phyloP scores from a whole-genome alignment of 1,284 basidiomycete genomes.

The Malassezia pachydermatis region DNA sequence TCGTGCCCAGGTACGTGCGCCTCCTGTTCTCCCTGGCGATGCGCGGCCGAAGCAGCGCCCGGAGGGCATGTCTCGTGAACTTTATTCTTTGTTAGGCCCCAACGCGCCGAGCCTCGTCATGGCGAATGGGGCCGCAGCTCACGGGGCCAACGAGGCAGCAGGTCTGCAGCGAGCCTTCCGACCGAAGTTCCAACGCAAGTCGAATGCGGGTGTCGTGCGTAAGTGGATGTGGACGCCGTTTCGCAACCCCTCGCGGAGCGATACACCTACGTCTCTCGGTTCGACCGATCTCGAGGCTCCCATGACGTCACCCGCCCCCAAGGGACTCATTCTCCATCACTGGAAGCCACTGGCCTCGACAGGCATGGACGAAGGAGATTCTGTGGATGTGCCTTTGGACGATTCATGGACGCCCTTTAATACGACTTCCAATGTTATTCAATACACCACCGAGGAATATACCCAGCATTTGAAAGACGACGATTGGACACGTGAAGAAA shows the following conservation, averaged over 20 bases:
- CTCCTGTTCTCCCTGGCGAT: conserved; percentile 6
- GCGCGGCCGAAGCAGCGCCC: conserved; percentile 9
- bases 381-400: conserved; percentile 25
- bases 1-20: conserved; percentile 5
- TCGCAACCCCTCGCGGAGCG: conserved; percentile 33
- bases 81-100: conserved; percentile 85
- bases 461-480: conserved; percentile 64
- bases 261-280: conserved; percentile 20
- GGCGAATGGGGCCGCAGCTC: conserved; percentile 39
- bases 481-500: conserved; percentile 88
- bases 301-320: not conserved
- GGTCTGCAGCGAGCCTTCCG: conserved; percentile 51
- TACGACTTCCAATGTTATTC: conserved; percentile 60
- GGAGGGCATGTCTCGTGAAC: conserved; percentile 74
- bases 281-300: not conserved
- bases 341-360: conserved; percentile 22
- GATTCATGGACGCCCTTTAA: conserved; percentile 71
- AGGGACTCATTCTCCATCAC: conserved; percentile 34
- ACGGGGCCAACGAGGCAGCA: conserved; percentile 3
- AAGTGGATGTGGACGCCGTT: conserved; percentile 38
- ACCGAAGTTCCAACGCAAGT: conserved; percentile 76
- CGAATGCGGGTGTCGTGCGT: conserved; percentile 50
- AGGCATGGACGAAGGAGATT: conserved; percentile 1
- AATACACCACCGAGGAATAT: conserved; percentile 87
- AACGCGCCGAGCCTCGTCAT: conserved; percentile 65